Percentiles rank a stretch among this genome's conserved stretches.
Conservation (phyloP, 176 grass and related monocot species). For the Musa beccarii region DNA sequence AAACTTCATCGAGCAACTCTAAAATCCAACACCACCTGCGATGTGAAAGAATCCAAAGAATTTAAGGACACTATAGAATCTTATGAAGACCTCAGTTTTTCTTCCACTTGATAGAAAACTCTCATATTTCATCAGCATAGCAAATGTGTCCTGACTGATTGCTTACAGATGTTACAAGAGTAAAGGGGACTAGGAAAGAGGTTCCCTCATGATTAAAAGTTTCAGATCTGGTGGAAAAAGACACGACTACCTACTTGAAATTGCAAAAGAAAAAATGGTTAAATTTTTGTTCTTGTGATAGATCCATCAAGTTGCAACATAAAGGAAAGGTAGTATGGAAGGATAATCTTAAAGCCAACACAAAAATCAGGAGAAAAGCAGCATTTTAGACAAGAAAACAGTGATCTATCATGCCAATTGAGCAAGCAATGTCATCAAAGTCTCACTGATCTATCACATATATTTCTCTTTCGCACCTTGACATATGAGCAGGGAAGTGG, state of each 20-base stretch:
- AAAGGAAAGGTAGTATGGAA: not conserved
- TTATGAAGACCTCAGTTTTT: not conserved
- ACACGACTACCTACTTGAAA: not conserved
- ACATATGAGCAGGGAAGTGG: constrained; percentile 83
- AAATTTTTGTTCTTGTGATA: too few species aligned
- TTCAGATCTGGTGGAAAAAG: not conserved
- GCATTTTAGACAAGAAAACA: not conserved
- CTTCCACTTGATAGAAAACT: not conserved
- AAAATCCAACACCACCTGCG: too few species aligned
- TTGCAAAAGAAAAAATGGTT: not conserved
- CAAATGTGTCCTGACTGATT: too few species aligned
- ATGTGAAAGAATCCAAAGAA: too few species aligned
- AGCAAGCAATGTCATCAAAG: not conserved
- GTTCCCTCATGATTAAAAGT: too few species aligned
- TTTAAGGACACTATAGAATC: too few species aligned
- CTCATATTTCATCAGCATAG: too few species aligned
- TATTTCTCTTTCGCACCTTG: constrained; percentile 38
- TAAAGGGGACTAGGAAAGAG: too few species aligned
- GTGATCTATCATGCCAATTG: not conserved
- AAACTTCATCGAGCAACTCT: too few species aligned
- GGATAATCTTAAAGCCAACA: not conserved
- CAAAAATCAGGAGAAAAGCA: not conserved
- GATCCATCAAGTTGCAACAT: too few species aligned
- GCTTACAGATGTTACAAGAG: too few species aligned
- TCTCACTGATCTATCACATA: not conserved